A percentile compares a stretch with the other conserved stretches of the same genome.
Evolutionary conservation across 2,329 filamentous ascomycete species (phyloP).

Genomic region (Acrodontium crateriforme): DNA sequence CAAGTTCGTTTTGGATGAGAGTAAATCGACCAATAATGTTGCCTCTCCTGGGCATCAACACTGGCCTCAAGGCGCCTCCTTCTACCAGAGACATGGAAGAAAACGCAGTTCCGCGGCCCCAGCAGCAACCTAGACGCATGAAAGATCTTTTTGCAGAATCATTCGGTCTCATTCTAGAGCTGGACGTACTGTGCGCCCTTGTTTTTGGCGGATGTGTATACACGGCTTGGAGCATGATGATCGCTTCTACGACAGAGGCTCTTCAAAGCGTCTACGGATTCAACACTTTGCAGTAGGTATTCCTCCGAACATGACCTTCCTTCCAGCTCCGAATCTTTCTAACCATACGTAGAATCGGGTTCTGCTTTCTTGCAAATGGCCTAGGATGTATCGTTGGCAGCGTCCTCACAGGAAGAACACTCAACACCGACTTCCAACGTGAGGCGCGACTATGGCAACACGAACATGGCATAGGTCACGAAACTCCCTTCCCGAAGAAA

Average conservation of each 20-base stretch:
- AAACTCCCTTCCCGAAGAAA: not conserved
- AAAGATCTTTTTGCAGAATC: constrained; percentile 11
- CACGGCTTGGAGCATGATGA: constrained; percentile 4
- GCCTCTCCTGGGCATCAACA: not conserved
- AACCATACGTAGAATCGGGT: constrained; percentile 1
- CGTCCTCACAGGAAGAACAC: not conserved
- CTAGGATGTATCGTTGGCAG: constrained; percentile 1
- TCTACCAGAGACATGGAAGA: no score
- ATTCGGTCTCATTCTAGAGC: constrained; percentile 19
- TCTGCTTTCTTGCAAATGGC: constrained; percentile 1
- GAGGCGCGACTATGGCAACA: constrained; percentile 1
- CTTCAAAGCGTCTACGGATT: constrained; percentile 1
- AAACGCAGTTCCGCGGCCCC: not conserved
- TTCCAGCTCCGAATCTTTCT: not conserved
- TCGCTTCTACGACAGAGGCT: not conserved
- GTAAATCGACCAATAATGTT: not conserved
- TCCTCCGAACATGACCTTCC: not conserved
- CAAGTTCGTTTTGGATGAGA: constrained; percentile 1
- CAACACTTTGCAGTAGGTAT: not conserved
- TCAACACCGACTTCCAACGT: constrained; percentile 1
- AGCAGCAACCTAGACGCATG: no score
- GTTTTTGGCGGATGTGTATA: constrained; percentile 1
- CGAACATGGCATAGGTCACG: not conserved
- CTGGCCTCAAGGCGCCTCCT: no score
- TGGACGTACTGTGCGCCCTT: constrained; percentile 1